Evolutionary conservation across 208 protist genomes (phyloP).

Genomic region (Wallacemonas collosoma): DNA sequence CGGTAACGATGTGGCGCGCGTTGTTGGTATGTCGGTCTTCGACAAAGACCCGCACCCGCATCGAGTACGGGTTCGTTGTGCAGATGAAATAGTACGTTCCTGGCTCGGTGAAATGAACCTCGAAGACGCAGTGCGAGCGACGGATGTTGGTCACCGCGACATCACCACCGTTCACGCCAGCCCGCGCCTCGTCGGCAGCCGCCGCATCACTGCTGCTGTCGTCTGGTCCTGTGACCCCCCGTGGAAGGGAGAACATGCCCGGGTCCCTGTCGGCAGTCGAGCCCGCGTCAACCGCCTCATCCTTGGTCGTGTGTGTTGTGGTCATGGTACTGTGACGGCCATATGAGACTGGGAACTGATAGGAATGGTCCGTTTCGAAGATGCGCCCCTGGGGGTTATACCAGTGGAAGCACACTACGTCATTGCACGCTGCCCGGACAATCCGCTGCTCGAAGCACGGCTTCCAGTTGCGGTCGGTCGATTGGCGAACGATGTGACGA

Average conservation of each 20-base stretch:
- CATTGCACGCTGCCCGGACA: constrained; percentile 3
- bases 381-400: constrained; percentile 23
- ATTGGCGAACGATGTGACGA: constrained; percentile 6
- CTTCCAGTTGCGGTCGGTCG: background rate
- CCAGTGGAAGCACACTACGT: constrained; percentile 29
- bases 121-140: constrained; percentile 18
- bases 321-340: constrained; percentile 21
- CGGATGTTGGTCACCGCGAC: background rate
- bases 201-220: background rate
- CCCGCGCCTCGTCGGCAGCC: background rate
- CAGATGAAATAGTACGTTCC: constrained; percentile 43
- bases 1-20: constrained; percentile 20
- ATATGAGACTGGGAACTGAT: constrained; percentile 22
- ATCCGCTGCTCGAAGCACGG: constrained; percentile 1
- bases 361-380: constrained; percentile 34
- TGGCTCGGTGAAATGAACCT: constrained; percentile 22
- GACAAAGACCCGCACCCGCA: constrained; percentile 36
- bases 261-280: too few relatives aligned
- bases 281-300: constrained; percentile 1
- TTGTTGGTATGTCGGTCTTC: constrained; percentile 9
- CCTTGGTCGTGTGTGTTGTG: background rate
- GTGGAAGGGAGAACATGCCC: too few relatives aligned
- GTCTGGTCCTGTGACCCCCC: too few relatives aligned
- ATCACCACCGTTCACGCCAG: background rate
- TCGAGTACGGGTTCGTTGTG: constrained; percentile 21